A percentile compares a stretch with the other conserved stretches of the same genome.
These are phyloP conservation scores for Millerozyma miso DNA, from an alignment of 805 yeast species.

Conservation along the genomic window DNA sequence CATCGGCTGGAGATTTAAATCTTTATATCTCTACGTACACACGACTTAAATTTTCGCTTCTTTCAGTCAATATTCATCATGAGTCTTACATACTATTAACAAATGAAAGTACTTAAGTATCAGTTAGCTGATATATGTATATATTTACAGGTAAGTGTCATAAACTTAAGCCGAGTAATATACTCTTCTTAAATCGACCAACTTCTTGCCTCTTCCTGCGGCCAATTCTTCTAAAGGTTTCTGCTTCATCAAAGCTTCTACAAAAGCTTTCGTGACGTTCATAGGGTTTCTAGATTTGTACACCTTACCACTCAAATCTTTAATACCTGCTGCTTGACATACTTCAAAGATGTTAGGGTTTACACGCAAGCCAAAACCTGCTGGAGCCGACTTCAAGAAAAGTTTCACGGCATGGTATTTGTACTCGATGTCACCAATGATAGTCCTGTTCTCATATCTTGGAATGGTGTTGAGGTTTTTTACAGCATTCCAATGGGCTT, in stretches of 20 bases:
- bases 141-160: slow-evolving; percentile 7
- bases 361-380: slow-evolving; percentile 91
- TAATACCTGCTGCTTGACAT: slow-evolving; percentile 90
- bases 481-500: slow-evolving; percentile 93
- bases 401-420: slow-evolving; percentile 85
- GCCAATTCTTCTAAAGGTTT: slow-evolving; percentile 84
- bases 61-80: too few species aligned
- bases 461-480: slow-evolving; percentile 79
- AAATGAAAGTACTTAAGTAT: too few species aligned
- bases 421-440: slow-evolving; percentile 75
- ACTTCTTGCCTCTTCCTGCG: slow-evolving; percentile 86
- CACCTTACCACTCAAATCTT: slow-evolving; percentile 87
- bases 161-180: slow-evolving; percentile 56
- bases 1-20: background rate
- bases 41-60: background rate
- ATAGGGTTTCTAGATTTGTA: slow-evolving; percentile 90
- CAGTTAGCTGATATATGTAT: background rate
- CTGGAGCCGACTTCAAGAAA: slow-evolving; percentile 79
- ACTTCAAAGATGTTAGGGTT: slow-evolving; percentile 87
- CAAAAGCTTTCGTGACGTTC: slow-evolving; percentile 87
- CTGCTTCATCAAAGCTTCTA: slow-evolving; percentile 82
- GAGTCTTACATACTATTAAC: too few species aligned
- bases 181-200: slow-evolving; percentile 86
- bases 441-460: slow-evolving; percentile 87
- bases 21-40: background rate